Evolutionary conservation across 768 basidiomycete species (phyloP).

Genomic region (Termitomyces eurrhizus): DNA sequence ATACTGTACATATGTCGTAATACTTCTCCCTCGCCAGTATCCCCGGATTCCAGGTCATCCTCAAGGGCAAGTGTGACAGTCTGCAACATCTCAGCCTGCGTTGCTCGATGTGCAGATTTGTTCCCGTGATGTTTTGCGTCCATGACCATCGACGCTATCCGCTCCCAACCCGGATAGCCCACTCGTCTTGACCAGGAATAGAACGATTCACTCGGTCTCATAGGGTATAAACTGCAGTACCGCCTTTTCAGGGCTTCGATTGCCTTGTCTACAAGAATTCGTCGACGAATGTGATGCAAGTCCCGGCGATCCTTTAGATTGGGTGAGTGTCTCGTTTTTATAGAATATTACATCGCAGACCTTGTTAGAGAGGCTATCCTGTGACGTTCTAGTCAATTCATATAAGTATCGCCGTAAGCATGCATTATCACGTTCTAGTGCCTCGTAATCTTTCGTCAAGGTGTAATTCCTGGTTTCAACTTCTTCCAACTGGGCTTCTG

Average conservation of each 20-base stretch:
- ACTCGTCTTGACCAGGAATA: slow-evolving; percentile 6
- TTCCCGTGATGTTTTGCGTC: slow-evolving; percentile 8
- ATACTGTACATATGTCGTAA: slow-evolving; percentile 6
- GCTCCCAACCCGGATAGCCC: slow-evolving; percentile 1
- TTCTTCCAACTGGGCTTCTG: slow-evolving; percentile 1
- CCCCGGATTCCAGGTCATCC: not conserved
- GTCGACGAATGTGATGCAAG: slow-evolving; percentile 7
- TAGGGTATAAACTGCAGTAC: not conserved
- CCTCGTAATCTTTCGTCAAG: slow-evolving; percentile 5
- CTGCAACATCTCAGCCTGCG: slow-evolving; percentile 8
- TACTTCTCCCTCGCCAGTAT: slow-evolving; percentile 4
- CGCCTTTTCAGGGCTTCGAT: slow-evolving; percentile 4
- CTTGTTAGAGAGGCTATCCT: not conserved
- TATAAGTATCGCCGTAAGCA: not conserved
- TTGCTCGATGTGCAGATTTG: slow-evolving; percentile 7
- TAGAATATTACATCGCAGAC: not conserved
- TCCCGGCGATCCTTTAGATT: slow-evolving; percentile 4
- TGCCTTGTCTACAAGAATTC: slow-evolving; percentile 8
- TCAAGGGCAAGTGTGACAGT: slow-evolving; percentile 5
- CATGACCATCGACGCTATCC: slow-evolving; percentile 5
- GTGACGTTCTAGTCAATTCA: not conserved
- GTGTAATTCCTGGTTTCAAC: slow-evolving; percentile 7
- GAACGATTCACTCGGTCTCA: slow-evolving; percentile 1
- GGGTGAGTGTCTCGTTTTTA: not conserved
- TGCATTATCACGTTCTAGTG: slow-evolving; percentile 6